Base-by-base conservation (phyloP, 768 basidiomycete species). In the Phylloporus rhodoxanthus region DNA sequence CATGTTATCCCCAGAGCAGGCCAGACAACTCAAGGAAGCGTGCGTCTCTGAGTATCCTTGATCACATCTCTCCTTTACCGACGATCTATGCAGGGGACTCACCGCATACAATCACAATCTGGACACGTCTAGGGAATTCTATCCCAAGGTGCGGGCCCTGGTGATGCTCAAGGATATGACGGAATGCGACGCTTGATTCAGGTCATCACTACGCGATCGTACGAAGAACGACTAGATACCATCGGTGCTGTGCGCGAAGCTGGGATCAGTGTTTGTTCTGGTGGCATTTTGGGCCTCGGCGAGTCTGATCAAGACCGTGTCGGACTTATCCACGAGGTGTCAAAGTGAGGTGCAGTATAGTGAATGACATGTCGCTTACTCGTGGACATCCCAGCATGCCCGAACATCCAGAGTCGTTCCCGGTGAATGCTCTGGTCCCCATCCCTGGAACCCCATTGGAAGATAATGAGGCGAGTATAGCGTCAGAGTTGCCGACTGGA, bases 61-160 rank as follows among this genome's bases (percentile, higher is more conserved):
- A 29, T 25, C 40, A 8, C 9, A 21, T 33, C 21, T 10, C 45
- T 5, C 15, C 36, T 38, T 47, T 34, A 10, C 36, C 44, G 0
- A 58, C 45, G 32, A 14, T 17, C 6, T 17, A 4, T 30, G 33
- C 54, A 91, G 88, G 30, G 95, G 95, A 26, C 71, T 98, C 60
- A 96, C 93, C 40, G 95, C 95, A 2, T 97, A 98, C 70, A 99
- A 99, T 66, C 95, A 99, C 68, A 99, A 99, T 68, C 80, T 99
- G 47, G 95, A 99, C 68, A 99, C 95, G 0, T 97, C 94, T 28
- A 80, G 95, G 54, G 95, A 98, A 70, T 93, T 85, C 70, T 98
- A 98, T 66, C 95, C 95, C 17, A 75, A 87, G 73, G 92, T 89
- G 57, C 39, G 73, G 40, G 5, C n/a, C 8, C 23, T 36, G 17